These are phyloP conservation scores for Globisporangium mamillatum DNA, from an alignment of 352 stramenopile species.

Conservation along the genomic window DNA sequence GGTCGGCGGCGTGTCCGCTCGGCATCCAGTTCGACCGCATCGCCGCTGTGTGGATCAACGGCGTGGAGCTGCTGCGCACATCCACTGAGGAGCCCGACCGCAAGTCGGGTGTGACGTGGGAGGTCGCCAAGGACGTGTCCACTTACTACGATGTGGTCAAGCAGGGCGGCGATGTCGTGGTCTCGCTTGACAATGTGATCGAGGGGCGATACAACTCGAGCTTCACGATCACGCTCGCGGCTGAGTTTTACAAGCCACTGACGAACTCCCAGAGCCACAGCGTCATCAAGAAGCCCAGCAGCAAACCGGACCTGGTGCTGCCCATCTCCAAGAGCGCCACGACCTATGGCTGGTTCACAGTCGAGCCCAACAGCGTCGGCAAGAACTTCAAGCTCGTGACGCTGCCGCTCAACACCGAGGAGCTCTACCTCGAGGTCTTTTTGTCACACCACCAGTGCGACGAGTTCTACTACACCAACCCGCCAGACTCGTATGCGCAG, in stretches of 20 bases:
- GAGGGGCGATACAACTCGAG: slow-evolving; percentile 54
- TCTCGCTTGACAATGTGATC: slow-evolving; percentile 69
- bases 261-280: slow-evolving; percentile 19
- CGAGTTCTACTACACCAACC: slow-evolving; percentile 77
- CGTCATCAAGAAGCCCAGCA: slow-evolving; percentile 10
- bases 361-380: slow-evolving; percentile 42
- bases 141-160: slow-evolving; percentile 50
- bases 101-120: slow-evolving; percentile 42
- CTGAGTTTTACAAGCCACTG: slow-evolving; percentile 54
- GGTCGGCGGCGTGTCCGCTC: slow-evolving; percentile 33
- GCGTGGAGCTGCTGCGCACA: slow-evolving; percentile 67
- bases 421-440: slow-evolving; percentile 68
- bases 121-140: slow-evolving; percentile 68
- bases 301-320: slow-evolving; percentile 37
- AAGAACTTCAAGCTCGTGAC: slow-evolving; percentile 40
- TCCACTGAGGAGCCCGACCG: slow-evolving; percentile 66
- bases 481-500: slow-evolving; percentile 33
- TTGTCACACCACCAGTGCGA: slow-evolving; percentile 74
- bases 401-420: slow-evolving; percentile 56
- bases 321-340: slow-evolving; percentile 41
- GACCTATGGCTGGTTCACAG: slow-evolving; percentile 65
- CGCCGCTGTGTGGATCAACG: slow-evolving; percentile 70
- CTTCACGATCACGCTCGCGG: slow-evolving; percentile 53
- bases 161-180: slow-evolving; percentile 46
- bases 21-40: slow-evolving; percentile 74